Evolutionary conservation across 2,329 filamentous ascomycete genomes (phyloP), one percentile per base, ranked within the genome.

Genomic region (Paraphaeosphaeria sporulosa): DNA sequence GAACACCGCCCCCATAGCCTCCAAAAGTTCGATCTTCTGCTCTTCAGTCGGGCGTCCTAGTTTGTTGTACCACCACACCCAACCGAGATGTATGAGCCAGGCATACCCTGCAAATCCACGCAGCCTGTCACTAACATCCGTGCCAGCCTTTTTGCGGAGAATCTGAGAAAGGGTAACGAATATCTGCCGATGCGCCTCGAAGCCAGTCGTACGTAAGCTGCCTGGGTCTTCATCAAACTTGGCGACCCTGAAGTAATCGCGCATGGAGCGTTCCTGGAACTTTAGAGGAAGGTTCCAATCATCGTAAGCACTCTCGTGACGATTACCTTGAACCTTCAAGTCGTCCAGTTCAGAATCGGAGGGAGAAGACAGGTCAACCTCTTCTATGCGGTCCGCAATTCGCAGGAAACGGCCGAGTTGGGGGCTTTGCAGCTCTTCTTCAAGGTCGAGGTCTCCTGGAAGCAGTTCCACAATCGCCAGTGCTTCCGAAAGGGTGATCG

Each of bases 71-170:
- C 51, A 54, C 51, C 40, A 54, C 13, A 44, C 40, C 51, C 38
- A 54, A 17, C 51, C 51, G 19, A 54, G 51, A 54, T 54, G 51
- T n/a, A 54, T 32, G n/a, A 54, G 40, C 51, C 51, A 54, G 36
- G 17, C 44, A 17, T 40, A 44, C n/a, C 38, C 25, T 17, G 51
- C 51, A 44, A 44, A 54, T 21, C 25, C 40, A 38, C 51, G 51
- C 19, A 54, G 51, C 51, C 25, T 46, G 19, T 54, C 40, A 8
- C 38, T 54, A 9, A 54, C 6, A 44, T 21, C 51, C 4, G 38
- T 46, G 17, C n/a, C 51, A 43, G 17, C 7, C 25, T 40, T 32
- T 17, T 46, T 21, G 27, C 38, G 34, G 1, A 54, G 38, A 9
- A 54, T 54, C 2, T 44, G 23, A 17, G 40, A 32, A 21, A 54